Percentiles rank a stretch among this genome's conserved stretches.
Conservation (phyloP, 75 land plant species). For the Pinus albicaulis region DNA sequence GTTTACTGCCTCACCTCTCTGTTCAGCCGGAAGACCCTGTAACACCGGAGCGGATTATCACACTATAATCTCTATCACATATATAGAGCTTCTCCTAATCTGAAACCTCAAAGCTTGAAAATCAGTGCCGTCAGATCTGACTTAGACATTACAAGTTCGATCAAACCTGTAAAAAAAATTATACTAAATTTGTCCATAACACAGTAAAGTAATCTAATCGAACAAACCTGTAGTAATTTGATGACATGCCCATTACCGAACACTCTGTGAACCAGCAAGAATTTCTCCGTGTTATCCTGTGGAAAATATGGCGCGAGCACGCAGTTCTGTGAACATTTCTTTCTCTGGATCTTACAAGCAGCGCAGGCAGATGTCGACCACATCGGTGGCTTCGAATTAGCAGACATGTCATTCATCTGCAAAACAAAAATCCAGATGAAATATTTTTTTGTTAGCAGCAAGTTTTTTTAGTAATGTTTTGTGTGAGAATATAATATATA, state of each 20-base stretch:
- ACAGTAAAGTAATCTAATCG: neutral
- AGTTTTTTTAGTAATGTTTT: too few relatives aligned
- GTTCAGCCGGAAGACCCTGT: slow-evolving; percentile 21
- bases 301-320: slow-evolving; percentile 67
- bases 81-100: too few relatives aligned
- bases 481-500: too few relatives aligned
- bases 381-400: too few relatives aligned
- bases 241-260: slow-evolving; percentile 57
- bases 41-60: too few relatives aligned
- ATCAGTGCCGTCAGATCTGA: too few relatives aligned
- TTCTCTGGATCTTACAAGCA: slow-evolving; percentile 53
- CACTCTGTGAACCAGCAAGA: slow-evolving; percentile 56
- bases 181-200: neutral
- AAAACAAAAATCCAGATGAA: too few relatives aligned
- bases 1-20: slow-evolving; percentile 25
- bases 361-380: slow-evolving; percentile 27
- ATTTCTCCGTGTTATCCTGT: slow-evolving; percentile 61
- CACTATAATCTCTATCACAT: too few relatives aligned
- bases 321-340: slow-evolving; percentile 55
- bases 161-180: neutral
- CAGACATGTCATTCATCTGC: too few relatives aligned
- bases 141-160: too few relatives aligned
- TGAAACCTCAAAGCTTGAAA: too few relatives aligned
- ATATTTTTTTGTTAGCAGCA: too few relatives aligned
- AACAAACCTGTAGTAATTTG: slow-evolving; percentile 20